Base-by-base conservation (phyloP, 768 basidiomycete species). In the Panaeolus cyanescens region DNA sequence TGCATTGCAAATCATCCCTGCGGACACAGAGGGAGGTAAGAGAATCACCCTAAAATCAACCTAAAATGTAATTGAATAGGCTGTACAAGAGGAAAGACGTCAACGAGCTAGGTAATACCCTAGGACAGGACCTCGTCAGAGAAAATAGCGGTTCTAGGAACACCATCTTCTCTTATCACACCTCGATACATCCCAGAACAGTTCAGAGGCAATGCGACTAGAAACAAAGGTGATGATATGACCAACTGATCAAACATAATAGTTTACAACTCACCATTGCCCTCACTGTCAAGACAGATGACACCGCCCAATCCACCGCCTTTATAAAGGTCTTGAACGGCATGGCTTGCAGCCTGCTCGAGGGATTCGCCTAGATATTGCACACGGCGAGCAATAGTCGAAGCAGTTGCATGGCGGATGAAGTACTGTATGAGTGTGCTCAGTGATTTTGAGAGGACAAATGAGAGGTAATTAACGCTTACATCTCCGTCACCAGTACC, bases 401-500 rank as follows among this genome's bases (percentile, higher is more conserved):
- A 80, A 0, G 87, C 89, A 4, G 89, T 85, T 20, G 84, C 82
- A 57, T 81, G 81, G 39, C 93, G 83, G 60, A 95, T 92, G 69
- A 89, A 94, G 71, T 89, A 91, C 91, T 94, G 61, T 6, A 53
- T 13, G n/a, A 30, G 4, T 15, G 15, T 62, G 22, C 54, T 19
- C 31, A 55, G 28, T 65, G 53, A 55, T 39, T 58, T 50, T 42
- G 25, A 57, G 40, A 58, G 17, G 17, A 13, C n/a, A 15, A n/a
- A n/a, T 15, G 30, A 25, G 22, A 8, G 36, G 19, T 31, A 15
- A 45, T 31, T 39, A 50, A 50, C 34, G 74, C 85, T 61, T 69
- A 92, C 91, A 73, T 94, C 92, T 63, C 92, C 92, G 65, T 93
- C 87, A 6, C 93, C 93, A 12, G 93, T 94, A 0, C 92, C 91